Percentiles rank a stretch among this genome's conserved stretches.
Conservation (phyloP, 2,329 filamentous ascomycete genomes). For the Fusarium sp. region DNA sequence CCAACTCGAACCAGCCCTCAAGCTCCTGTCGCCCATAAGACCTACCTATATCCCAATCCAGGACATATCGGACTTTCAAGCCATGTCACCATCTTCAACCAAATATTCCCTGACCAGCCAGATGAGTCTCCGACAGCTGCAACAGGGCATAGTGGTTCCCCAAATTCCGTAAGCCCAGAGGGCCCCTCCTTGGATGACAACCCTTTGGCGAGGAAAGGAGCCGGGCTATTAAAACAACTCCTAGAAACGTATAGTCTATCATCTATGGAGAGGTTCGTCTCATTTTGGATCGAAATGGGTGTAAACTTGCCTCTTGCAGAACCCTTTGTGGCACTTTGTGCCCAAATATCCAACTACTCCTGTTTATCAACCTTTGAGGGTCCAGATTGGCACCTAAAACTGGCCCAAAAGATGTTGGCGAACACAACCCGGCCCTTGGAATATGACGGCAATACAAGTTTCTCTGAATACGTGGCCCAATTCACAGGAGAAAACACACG, state of each 20-base stretch:
- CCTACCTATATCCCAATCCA: background rate
- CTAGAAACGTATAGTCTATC: background rate
- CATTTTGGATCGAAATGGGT: background rate
- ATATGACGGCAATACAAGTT: background rate
- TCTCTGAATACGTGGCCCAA: background rate
- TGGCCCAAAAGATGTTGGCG: background rate
- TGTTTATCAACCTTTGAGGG: background rate
- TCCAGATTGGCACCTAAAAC: background rate
- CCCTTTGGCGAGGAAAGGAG: background rate
- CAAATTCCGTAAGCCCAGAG: background rate
- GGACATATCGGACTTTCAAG: background rate
- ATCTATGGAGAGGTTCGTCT: background rate
- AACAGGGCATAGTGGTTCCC: background rate
- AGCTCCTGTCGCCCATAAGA: background rate
- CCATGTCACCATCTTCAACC: background rate
- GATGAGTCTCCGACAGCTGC: background rate
- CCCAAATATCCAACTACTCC: background rate
- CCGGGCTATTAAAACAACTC: background rate
- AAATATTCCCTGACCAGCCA: background rate
- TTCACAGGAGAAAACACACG: background rate
- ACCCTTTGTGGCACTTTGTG: background rate
- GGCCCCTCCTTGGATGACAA: background rate
- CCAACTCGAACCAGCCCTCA: background rate
- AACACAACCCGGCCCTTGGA: background rate
- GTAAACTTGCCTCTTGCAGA: background rate